A percentile compares a stretch with the other conserved stretches of the same genome.
phyloP scores from a whole-genome alignment of 192 early-diverging fungal species.

The Coemansia asiatica region DNA sequence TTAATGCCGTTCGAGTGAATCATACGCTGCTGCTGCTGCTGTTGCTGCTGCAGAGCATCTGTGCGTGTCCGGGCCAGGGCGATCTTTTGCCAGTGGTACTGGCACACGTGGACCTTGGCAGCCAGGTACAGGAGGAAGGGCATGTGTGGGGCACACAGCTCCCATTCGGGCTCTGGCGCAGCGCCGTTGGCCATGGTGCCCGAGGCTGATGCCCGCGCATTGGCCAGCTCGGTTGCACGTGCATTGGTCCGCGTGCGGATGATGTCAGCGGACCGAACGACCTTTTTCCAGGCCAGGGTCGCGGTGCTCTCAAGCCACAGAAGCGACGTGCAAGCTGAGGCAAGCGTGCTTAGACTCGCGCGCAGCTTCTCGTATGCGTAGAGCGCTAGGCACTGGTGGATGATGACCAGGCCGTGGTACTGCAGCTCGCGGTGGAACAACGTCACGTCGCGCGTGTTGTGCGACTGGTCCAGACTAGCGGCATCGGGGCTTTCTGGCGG shows the following conservation, averaged over 20 bases:
- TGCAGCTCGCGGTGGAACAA: constrained; percentile 56
- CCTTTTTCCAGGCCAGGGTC: constrained; percentile 51
- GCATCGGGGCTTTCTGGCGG: constrained; percentile 19
- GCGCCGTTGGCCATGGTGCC: constrained; percentile 53
- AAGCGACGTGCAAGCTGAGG: constrained; percentile 47
- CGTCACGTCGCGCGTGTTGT: constrained; percentile 51
- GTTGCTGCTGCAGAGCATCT: constrained; percentile 16
- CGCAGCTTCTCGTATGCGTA: constrained; percentile 54
- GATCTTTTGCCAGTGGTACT: constrained; percentile 57
- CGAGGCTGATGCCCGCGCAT: constrained; percentile 31
- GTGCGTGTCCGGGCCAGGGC: constrained; percentile 41
- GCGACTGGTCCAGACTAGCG: constrained; percentile 11
- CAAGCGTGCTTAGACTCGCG: constrained; percentile 37
- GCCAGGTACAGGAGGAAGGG: constrained; percentile 51
- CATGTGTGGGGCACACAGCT: constrained; percentile 56
- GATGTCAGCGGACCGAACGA: constrained; percentile 46
- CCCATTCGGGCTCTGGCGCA: constrained; percentile 55
- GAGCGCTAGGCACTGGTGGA: constrained; percentile 54
- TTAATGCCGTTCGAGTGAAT: constrained; percentile 6
- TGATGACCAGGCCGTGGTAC: constrained; percentile 49
- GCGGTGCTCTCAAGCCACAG: constrained; percentile 56
- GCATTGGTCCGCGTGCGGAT: constrained; percentile 37
- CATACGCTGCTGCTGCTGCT: constrained; percentile 7
- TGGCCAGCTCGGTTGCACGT: constrained; percentile 45
- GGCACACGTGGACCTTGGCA: constrained; percentile 53